Evolutionary conservation across 2,329 filamentous ascomycete genomes (phyloP).

Genomic region (Scytalidium sp.): DNA sequence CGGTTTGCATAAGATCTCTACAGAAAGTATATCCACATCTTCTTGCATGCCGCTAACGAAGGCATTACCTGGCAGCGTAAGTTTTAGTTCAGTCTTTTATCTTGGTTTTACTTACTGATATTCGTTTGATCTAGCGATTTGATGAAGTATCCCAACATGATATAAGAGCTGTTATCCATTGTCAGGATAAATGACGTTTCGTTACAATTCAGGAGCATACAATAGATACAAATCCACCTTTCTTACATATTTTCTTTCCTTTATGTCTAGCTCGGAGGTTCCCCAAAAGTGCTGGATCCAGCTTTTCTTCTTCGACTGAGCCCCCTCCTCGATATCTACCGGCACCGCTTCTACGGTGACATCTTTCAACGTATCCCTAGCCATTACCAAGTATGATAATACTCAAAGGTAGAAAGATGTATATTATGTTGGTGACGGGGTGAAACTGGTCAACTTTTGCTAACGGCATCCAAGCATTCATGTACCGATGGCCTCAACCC

Average conservation of each 20-base stretch:
- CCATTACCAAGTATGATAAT: too few relatives aligned
- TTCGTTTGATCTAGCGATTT: slow-evolving; percentile 14
- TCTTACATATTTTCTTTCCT: slow-evolving; percentile 7
- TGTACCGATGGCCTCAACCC: too few relatives aligned
- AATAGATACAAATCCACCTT: slow-evolving; percentile 7
- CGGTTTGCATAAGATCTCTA: neutral
- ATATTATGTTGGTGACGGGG: too few relatives aligned
- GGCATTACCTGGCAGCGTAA: slow-evolving; percentile 30
- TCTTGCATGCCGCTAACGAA: slow-evolving; percentile 36
- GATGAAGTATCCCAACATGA: slow-evolving; percentile 11
- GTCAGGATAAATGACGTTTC: neutral
- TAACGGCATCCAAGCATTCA: too few relatives aligned
- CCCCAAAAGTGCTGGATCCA: too few relatives aligned
- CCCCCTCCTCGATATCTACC: too few relatives aligned
- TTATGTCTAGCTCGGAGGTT: too few relatives aligned
- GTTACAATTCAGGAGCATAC: neutral
- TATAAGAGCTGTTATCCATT: slow-evolving; percentile 1
- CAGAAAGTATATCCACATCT: slow-evolving; percentile 12
- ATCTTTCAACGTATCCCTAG: too few relatives aligned
- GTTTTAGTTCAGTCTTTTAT: neutral
- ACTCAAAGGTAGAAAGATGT: too few relatives aligned
- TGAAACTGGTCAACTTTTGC: too few relatives aligned
- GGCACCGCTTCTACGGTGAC: too few relatives aligned
- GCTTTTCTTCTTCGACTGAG: too few relatives aligned
- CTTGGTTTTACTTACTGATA: slow-evolving; percentile 5